phyloP scores from a whole-genome alignment of 805 yeast genomes.

The Lachancea dasiensis region DNA sequence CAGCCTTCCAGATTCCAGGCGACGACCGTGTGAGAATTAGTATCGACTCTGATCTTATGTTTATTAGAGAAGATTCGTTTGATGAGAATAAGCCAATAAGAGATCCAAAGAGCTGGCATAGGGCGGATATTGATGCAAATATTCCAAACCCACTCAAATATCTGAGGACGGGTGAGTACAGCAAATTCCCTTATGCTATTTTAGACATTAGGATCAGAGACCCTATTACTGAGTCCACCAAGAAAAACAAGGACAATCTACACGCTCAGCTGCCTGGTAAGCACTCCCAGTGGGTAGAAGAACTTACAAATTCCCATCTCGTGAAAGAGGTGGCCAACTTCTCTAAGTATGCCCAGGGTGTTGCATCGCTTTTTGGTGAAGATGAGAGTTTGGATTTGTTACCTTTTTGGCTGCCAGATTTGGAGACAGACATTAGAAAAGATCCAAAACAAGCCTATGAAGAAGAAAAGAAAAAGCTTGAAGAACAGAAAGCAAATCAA shows the following conservation, averaged over 20 bases:
- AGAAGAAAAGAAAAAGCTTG: constrained; percentile 51
- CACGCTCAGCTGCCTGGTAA: constrained; percentile 41
- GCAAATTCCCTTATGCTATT: constrained; percentile 79
- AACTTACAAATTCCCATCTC: constrained; percentile 71
- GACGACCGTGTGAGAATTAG: constrained; percentile 88
- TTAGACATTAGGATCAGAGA: constrained; percentile 76
- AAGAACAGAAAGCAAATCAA: constrained; percentile 39
- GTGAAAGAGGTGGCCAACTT: constrained; percentile 93
- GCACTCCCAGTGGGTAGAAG: constrained; percentile 74
- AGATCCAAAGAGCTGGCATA: constrained; percentile 85
- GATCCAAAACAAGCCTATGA: constrained; percentile 77
- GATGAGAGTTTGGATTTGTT: constrained; percentile 76
- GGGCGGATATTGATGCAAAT: constrained; percentile 80
- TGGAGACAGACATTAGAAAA: constrained; percentile 69
- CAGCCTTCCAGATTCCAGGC: constrained; percentile 98
- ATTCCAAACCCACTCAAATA: constrained; percentile 62
- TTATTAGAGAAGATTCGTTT: constrained; percentile 86
- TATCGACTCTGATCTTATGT: constrained; percentile 81
- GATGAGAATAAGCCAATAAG: constrained; percentile 83
- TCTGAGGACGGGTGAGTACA: constrained; percentile 78
- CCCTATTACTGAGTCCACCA: constrained; percentile 29
- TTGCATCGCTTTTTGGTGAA: constrained; percentile 80
- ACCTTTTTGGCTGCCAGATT: constrained; percentile 93
- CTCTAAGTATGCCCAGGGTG: constrained; percentile 89
- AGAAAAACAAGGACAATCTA: constrained; percentile 23